Conservation (phyloP, 306 rosid species). For the Canavalia gladiata region DNA sequence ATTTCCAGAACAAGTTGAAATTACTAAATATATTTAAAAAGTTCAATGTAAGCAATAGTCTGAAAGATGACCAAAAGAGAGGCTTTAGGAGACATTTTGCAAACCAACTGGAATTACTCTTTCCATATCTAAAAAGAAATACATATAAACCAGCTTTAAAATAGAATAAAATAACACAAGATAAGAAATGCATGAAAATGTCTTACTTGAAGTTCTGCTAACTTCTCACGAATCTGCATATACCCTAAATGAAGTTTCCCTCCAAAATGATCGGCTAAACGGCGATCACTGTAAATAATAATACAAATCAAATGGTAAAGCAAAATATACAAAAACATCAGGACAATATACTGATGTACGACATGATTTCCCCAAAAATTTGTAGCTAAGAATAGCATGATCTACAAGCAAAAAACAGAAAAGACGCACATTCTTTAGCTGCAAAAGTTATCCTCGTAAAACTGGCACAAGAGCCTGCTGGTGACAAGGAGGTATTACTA, state of each 20-base stretch:
- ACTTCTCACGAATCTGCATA: constrained; percentile 98
- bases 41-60: constrained; percentile 29
- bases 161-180: constrained; percentile 14
- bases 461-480: constrained; percentile 99
- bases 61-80: constrained; percentile 21
- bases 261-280: constrained; percentile 99
- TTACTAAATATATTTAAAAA: constrained; percentile 8
- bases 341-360: constrained; percentile 42
- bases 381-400: constrained; percentile 80
- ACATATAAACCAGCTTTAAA: constrained; percentile 15
- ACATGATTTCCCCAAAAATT: constrained; percentile 61
- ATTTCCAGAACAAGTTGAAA: constrained; percentile 1
- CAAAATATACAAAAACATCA: constrained; percentile 41
- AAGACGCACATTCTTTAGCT: constrained; percentile 99
- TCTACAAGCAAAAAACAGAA: constrained; percentile 90
- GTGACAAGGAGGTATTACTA: constrained; percentile 99
- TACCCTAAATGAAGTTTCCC: constrained; percentile 99
- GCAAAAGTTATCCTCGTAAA: constrained; percentile 99
- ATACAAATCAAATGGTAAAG: constrained; percentile 54
- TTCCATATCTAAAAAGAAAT: constrained; percentile 19
- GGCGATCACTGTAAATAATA: constrained; percentile 88
- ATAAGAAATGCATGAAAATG: constrained; percentile 40
- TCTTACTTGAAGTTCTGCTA: constrained; percentile 91
- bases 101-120: constrained; percentile 23
- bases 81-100: constrained; percentile 30